Evolutionary conservation across 2,329 filamentous ascomycete species (phyloP).

Genomic region (Fusarium sp.): DNA sequence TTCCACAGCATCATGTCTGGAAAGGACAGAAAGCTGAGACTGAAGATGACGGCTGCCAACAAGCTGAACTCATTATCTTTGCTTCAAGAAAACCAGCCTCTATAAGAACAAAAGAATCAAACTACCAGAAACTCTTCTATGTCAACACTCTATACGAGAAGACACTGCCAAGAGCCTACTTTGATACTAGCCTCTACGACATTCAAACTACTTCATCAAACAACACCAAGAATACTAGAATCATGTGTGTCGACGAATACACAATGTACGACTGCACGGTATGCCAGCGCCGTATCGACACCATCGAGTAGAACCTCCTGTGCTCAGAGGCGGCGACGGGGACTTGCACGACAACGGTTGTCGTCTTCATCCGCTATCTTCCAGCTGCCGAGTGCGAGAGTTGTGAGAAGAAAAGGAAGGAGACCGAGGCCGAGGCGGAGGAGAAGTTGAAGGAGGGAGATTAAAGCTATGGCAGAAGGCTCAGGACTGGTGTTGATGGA

Average conservation of each 20-base stretch:
- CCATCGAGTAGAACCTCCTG: slow-evolving; percentile 5
- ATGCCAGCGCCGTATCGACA: slow-evolving; percentile 24
- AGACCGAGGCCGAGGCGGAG: slow-evolving; percentile 1
- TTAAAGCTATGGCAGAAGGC: background rate
- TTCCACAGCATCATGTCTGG: slow-evolving; percentile 10
- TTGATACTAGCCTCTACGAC: background rate
- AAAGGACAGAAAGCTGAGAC: background rate
- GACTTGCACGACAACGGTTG: slow-evolving; percentile 3
- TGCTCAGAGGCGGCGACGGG: slow-evolving; percentile 4
- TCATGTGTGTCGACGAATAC: slow-evolving; percentile 21
- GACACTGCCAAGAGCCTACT: background rate
- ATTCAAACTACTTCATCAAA: background rate
- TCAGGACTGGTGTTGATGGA: background rate
- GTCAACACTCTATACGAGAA: background rate
- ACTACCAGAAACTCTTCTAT: no score
- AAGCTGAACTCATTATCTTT: background rate
- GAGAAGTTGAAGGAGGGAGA: background rate
- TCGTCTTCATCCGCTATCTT: slow-evolving; percentile 23
- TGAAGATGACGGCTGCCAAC: background rate
- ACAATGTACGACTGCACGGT: slow-evolving; percentile 30
- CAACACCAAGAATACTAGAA: background rate
- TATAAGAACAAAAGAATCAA: background rate
- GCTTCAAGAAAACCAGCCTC: background rate
- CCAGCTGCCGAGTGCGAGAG: slow-evolving; percentile 21
- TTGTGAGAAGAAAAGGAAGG: slow-evolving; percentile 24